These are phyloP conservation scores for Aspergillus uvarum DNA, from an alignment of 2,329 filamentous ascomycete species.

Conservation along the genomic window DNA sequence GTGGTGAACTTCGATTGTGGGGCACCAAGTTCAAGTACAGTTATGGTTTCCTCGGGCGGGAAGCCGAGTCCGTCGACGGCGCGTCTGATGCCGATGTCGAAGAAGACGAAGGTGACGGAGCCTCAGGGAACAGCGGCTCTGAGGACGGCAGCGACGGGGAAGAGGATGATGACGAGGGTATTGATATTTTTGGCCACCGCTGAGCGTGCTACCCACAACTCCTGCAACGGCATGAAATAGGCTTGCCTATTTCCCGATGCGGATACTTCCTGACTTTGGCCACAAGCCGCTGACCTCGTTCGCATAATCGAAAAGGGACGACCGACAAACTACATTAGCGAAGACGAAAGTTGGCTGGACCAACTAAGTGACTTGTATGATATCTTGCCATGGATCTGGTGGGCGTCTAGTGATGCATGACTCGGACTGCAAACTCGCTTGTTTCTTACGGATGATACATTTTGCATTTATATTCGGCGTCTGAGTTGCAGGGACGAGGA, in stretches of 20 bases:
- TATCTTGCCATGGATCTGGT: background rate
- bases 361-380: constrained; percentile 11
- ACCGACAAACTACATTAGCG: background rate
- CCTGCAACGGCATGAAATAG: too few species aligned
- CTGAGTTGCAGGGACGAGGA: background rate
- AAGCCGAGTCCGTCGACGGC: constrained; percentile 26
- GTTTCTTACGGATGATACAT: constrained; percentile 21
- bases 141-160: constrained; percentile 49
- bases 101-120: constrained; percentile 20
- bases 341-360: constrained; percentile 16
- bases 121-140: constrained; percentile 32
- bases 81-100: constrained; percentile 22
- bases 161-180: constrained; percentile 51
- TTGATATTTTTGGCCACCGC: constrained; percentile 55
- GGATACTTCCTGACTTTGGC: too few species aligned
- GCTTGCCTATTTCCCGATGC: too few species aligned
- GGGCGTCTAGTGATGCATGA: constrained; percentile 12
- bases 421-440: background rate
- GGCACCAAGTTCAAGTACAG: constrained; percentile 47
- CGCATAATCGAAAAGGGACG: background rate
- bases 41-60: constrained; percentile 37
- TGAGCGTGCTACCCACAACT: constrained; percentile 26
- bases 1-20: constrained; percentile 62
- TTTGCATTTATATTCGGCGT: constrained; percentile 6
- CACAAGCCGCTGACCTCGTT: too few species aligned